Base-by-base conservation (phyloP, 257 asterid species). In the Nicotiana sylvestris region DNA sequence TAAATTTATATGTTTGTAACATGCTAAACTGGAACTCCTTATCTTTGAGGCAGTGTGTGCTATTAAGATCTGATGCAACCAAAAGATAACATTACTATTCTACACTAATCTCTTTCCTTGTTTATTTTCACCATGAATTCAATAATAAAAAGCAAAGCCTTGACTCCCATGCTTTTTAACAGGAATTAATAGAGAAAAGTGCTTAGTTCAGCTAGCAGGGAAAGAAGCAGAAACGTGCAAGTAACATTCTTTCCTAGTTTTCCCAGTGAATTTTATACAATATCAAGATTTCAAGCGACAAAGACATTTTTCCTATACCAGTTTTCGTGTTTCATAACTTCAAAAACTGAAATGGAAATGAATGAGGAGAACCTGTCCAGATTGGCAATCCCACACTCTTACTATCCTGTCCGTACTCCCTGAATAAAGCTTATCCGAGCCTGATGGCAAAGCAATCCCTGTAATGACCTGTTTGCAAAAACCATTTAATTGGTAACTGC, bases 331-430 rank as follows among this genome's bases (percentile, higher is more conserved):
- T 51, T 3, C 21, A 9, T 16, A 29, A 11, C 55, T 53, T 55
- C 11, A 37, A 33, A 11, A 43, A 62, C 21, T 43, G 80, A 12
- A 68, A 81, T 51, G 64, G 17, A 18, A 78, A 82, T 46, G 39
- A 55, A 60, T 76, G 37, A 78, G 29, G 77, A 29, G 30, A 29
- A 29, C 30, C 30, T 29, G 30, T 29, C 30, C 30, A 29, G 30
- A 29, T 29, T 29, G 98, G 92, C 99, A 94, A 86, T 96, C 98
- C 98, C 99, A 96, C 82, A 93, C 88, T 88, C 93, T 91, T 78
- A 96, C 97, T 6, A 91, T 93, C 90, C 90, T 97, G 81, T 96
- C 99, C 84, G 90, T 92, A 88, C 99, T 90, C 83, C 98, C 98
- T 2, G 96, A 86, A 88, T 96, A 96, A 72, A 96, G 97, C 91